Evolutionary conservation across 2,329 filamentous ascomycete genomes (phyloP).

Genomic region (Westerdykella ornata): DNA sequence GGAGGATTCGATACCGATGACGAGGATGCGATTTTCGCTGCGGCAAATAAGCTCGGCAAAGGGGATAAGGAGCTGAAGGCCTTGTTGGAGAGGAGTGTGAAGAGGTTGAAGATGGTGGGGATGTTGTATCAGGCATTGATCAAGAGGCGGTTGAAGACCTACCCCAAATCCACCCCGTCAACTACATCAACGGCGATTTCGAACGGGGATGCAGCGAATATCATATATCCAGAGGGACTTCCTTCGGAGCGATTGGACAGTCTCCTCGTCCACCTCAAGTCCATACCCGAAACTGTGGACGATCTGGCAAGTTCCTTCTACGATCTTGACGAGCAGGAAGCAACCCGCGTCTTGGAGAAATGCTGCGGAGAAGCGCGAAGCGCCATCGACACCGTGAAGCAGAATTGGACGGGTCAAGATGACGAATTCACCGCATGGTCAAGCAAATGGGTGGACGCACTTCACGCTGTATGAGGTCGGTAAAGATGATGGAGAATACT

Average conservation of each 20-base stretch:
- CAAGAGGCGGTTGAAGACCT: conserved; percentile 61
- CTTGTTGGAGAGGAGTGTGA: conserved; percentile 58
- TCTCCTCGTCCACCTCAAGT: conserved; percentile 50
- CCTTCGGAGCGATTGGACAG: conserved; percentile 45
- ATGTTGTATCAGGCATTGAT: conserved; percentile 63
- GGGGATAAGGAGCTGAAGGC: conserved; percentile 60
- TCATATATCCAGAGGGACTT: background rate
- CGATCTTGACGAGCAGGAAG: conserved; percentile 54
- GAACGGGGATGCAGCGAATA: conserved; percentile 4
- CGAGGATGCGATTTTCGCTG: conserved; percentile 62
- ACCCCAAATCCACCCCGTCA: conserved; percentile 28
- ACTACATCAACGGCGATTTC: conserved; percentile 7
- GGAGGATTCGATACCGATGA: conserved; percentile 44
- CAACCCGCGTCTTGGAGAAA: conserved; percentile 53
- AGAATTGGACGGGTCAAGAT: conserved; percentile 56
- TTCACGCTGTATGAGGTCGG: conserved; percentile 32
- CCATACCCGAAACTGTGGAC: conserved; percentile 61
- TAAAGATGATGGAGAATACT: background rate
- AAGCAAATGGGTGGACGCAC: conserved; percentile 47
- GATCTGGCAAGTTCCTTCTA: conserved; percentile 69
- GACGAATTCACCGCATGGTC: conserved; percentile 79
- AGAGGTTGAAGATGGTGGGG: conserved; percentile 59
- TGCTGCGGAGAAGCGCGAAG: conserved; percentile 56
- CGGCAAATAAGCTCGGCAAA: conserved; percentile 51
- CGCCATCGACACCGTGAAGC: conserved; percentile 50